Base-by-base conservation (phyloP, 495 filamentous ascomycete species). In the Sordaria brevicollis region DNA sequence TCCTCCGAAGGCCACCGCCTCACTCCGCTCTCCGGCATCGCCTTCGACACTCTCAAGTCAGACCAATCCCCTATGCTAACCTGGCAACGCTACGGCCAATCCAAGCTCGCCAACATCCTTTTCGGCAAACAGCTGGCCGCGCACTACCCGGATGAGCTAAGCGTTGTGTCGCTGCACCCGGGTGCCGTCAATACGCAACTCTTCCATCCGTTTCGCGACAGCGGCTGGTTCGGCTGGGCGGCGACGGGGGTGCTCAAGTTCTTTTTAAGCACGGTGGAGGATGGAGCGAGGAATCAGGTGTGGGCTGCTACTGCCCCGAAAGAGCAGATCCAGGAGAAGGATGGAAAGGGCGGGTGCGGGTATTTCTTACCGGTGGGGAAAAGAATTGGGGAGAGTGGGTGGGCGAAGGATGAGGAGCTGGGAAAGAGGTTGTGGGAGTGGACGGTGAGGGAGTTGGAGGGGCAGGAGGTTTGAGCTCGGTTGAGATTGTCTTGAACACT, bases 91-190 rank as follows among this genome's bases (percentile, higher is more conserved):
- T 94, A 93, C 75, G 85, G 80, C 4, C 84, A 90, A 34, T 83
- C 82, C 71, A 93, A 93, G 80, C 84, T 92, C 1, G 88, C 89
- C 7, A 92, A 92, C 75, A 82, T 92, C n/a, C 79, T 92, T 2
- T 90, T 86, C 70, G 83, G 86, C 1, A 72, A 78, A 3, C 85
- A 91, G 72, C 81, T 94, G 15, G 87, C 88, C 0, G 78, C 78
- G 17, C 83, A 84, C 3, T 82, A 90, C 74, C 88, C 87, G 0
- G 76, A 82, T 35, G 85, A 91, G 57, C 35, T 76, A 7, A 83
- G 79, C 0, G 83, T 82, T 10, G 80, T 89, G 0, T 73, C 89
- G 0, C 81, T 93, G 0, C 89, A 93, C 68, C 92, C 92, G 0
- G 91, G 92, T 6, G 73, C 87, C 1, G 86, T 92, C 34, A 67